Conservation (phyloP, 768 basidiomycete species). For the Pilatotrama ljubarskyi region DNA sequence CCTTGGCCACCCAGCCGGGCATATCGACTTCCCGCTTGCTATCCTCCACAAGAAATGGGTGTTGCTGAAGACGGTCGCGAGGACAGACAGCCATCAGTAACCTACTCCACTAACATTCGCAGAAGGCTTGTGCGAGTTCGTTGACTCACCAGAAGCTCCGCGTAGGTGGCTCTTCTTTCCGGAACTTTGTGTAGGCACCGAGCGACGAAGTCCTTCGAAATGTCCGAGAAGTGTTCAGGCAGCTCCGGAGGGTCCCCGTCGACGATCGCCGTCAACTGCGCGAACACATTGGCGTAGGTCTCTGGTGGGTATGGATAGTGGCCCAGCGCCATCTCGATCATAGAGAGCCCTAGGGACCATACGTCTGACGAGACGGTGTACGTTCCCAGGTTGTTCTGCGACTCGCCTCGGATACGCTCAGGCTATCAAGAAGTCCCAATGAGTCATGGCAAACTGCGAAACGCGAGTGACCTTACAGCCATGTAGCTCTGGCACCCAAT, state of each 20-base stretch:
- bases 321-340: conserved; percentile 91
- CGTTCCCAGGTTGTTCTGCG: conserved; percentile 78
- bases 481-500: conserved; percentile 99
- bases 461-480: conserved; percentile 65
- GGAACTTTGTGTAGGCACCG: conserved; percentile 83
- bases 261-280: conserved; percentile 95
- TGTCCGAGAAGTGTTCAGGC: conserved; percentile 66
- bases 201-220: conserved; percentile 81
- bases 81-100: neutral
- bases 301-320: conserved; percentile 96
- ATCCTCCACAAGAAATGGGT: conserved; percentile 76
- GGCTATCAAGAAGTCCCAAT: conserved; percentile 52
- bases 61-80: conserved; percentile 45
- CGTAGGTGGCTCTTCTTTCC: conserved; percentile 76
- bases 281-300: conserved; percentile 96
- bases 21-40: conserved; percentile 71
- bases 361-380: conserved; percentile 98
- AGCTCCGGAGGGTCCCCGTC: conserved; percentile 90
- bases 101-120: neutral
- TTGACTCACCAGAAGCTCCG: conserved; percentile 67
- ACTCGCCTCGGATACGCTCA: conserved; percentile 95
- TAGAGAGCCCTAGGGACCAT: conserved; percentile 93
- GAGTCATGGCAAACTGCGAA: neutral
- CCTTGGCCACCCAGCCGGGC: conserved; percentile 74
- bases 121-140: neutral